Conservation (phyloP, 306 rosid species). For the Vigna nakashimae region DNA sequence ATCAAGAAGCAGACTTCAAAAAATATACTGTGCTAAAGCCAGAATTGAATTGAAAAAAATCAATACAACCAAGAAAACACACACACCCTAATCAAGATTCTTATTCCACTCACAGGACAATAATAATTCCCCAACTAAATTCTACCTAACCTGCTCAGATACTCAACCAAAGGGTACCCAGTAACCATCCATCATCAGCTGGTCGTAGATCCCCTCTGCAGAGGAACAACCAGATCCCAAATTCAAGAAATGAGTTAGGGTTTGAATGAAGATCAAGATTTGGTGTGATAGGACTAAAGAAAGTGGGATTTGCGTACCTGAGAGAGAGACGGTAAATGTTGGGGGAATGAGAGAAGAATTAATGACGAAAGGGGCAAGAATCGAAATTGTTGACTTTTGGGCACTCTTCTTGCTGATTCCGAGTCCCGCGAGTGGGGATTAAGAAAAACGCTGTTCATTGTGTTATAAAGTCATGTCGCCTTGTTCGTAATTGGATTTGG, state of each 20-base stretch:
- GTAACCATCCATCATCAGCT: slow-evolving; percentile 25
- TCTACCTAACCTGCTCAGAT: slow-evolving; percentile 21
- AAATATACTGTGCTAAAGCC: slow-evolving; percentile 35
- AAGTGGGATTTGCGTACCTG: slow-evolving; percentile 54
- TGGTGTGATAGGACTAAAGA: slow-evolving; percentile 6
- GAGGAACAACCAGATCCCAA: slow-evolving; percentile 1
- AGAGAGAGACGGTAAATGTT: slow-evolving; percentile 42
- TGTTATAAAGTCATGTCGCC: not conserved
- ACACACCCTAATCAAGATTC: slow-evolving; percentile 42
- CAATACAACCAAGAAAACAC: slow-evolving; percentile 42
- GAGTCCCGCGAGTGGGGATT: slow-evolving; percentile 33
- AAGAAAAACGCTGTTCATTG: not conserved
- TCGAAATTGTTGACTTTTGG: slow-evolving; percentile 44
- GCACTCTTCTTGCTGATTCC: slow-evolving; percentile 21
- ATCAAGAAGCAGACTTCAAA: slow-evolving; percentile 48
- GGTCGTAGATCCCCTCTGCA: slow-evolving; percentile 37
- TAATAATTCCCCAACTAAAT: slow-evolving; percentile 18
- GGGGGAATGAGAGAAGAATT: slow-evolving; percentile 30
- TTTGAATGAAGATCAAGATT: slow-evolving; percentile 46
- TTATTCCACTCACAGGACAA: slow-evolving; percentile 39
- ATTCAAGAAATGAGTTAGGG: slow-evolving; percentile 56
- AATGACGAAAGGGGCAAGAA: slow-evolving; percentile 29
- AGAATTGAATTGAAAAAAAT: slow-evolving; percentile 26
- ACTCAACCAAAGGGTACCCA: slow-evolving; percentile 8
- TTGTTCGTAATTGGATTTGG: slow-evolving; percentile 3